A percentile compares a stretch with the other conserved stretches of the same genome.
These are phyloP conservation scores for Aspergillus sp. DNA, from an alignment of 2,329 filamentous ascomycete genomes.

Conservation along the genomic window DNA sequence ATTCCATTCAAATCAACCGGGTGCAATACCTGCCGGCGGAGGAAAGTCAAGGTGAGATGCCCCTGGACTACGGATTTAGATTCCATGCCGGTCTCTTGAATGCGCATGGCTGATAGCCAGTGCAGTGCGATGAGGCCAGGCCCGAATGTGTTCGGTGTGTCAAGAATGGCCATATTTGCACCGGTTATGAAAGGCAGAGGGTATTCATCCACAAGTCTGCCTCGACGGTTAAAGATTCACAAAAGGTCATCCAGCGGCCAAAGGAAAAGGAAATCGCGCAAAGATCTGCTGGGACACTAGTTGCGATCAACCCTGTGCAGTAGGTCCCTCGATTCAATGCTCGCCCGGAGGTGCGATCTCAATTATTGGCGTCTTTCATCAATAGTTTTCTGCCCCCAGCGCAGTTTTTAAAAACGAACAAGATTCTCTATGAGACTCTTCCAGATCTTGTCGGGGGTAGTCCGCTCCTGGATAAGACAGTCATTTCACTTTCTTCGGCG, in stretches of 20 bases:
- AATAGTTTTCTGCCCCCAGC: constrained; percentile 5
- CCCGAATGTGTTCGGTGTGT: constrained; percentile 17
- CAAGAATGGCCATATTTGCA: constrained; percentile 17
- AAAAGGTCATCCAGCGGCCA: constrained; percentile 5
- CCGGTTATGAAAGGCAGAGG: constrained; percentile 11
- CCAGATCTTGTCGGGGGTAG: constrained; percentile 9
- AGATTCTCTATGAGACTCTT: constrained; percentile 9
- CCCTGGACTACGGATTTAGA: neutral
- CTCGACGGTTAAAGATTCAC: constrained; percentile 2
- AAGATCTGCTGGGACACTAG: neutral
- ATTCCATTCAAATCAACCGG: constrained; percentile 13
- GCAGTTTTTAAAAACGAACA: constrained; percentile 1
- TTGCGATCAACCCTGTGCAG: neutral
- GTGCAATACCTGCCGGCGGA: constrained; percentile 15
- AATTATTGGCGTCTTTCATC: constrained; percentile 10
- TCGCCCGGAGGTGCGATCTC: constrained; percentile 8
- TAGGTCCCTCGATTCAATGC: constrained; percentile 10
- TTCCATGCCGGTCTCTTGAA: neutral
- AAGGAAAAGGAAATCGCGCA: neutral
- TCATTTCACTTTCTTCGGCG: constrained; percentile 10
- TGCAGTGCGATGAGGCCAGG: constrained; percentile 18
- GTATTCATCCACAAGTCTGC: constrained; percentile 11
- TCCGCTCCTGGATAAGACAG: constrained; percentile 10
- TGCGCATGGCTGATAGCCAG: neutral
- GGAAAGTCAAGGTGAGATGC: constrained; percentile 14